Conservation (phyloP, 768 basidiomycete species). For the Lactifluus pinguis region DNA sequence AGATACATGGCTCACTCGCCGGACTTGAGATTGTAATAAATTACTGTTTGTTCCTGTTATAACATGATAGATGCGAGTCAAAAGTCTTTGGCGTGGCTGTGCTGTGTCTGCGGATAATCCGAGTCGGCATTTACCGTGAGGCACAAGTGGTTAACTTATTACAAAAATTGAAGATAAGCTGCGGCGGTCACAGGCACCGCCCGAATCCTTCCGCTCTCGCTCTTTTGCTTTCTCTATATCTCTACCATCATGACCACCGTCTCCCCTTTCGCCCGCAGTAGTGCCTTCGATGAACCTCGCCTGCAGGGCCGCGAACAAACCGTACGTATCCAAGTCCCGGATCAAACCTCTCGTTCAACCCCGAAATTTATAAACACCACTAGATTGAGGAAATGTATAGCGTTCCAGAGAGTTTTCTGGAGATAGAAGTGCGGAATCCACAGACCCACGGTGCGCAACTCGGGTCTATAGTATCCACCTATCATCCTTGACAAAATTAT, state of each 20-base stretch:
- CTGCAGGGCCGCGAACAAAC: slow-evolving; percentile 32
- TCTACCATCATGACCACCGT: slow-evolving; percentile 29
- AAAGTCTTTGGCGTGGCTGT: background rate
- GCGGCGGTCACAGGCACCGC: background rate
- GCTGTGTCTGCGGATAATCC: background rate
- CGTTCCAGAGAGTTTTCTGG: slow-evolving; percentile 92
- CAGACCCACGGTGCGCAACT: slow-evolving; percentile 79
- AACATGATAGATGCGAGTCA: too few relatives aligned
- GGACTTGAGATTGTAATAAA: background rate
- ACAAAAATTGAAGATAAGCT: background rate
- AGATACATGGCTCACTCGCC: background rate
- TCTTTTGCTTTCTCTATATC: background rate
- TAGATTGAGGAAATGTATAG: slow-evolving; percentile 99
- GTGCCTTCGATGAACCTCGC: slow-evolving; percentile 32
- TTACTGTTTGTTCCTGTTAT: too few relatives aligned
- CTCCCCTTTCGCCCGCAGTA: slow-evolving; percentile 35
- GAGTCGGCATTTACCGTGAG: background rate
- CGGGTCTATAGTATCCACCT: background rate
- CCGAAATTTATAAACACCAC: slow-evolving; percentile 8
- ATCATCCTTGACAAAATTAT: background rate
- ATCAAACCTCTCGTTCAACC: background rate
- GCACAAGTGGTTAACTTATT: too few relatives aligned
- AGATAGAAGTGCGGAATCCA: slow-evolving; percentile 95
- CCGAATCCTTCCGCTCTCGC: background rate
- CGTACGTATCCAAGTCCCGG: slow-evolving; percentile 21